Base-by-base conservation (phyloP, 2,329 filamentous ascomycete genomes). In the Sarocladiaceae sp. region DNA sequence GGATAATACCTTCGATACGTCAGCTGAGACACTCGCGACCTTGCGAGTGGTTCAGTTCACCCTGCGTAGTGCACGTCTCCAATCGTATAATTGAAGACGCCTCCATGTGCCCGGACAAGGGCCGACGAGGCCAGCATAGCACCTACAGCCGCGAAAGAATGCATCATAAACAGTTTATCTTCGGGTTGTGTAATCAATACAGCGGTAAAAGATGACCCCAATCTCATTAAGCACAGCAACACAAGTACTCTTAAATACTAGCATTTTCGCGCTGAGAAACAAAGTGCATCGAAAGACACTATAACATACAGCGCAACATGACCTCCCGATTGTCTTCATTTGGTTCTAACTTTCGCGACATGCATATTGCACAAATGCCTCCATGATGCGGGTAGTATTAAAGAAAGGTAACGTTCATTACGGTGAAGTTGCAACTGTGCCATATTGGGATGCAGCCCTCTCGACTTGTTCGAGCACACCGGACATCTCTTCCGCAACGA, bases 1-100 rank as follows among this genome's bases (percentile, higher is more conserved):
- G 49, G 47, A 33, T 47, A 48, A 23, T 51, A 45, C 2, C 43
- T 44, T 6, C 4, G 15, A 5, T 9, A 5, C 7, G 19, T 44
- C 27, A 44, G 18, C n/a, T 10, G 6, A 18, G 27, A n/a, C 24
- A 12, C 44, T 45, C 32, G 29, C 9, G 20, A 37, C 23, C 32
- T 46, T 29, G 42, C 21, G 13, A 18, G 20, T 18, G 3, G 20
- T 4, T 12, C 6, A 33, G 12, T 20, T 37, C 27, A 35, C 43
- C 43, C 43, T 15, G 31, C 11, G 32, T 44, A 44, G 3, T 34
- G 15, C 27, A 37, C 43, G 27, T 33, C 43, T 37, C 31, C 43
- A 27, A 44, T 44, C 9, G 31, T 44, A 32, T 44, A 44, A 31
- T 44, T 44, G 20, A 34, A 44, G 21, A 44, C 19, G 19, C 43